Evolutionary conservation across 139 green algal genomes (phyloP).

Genomic region (Micractinium conductrix): DNA sequence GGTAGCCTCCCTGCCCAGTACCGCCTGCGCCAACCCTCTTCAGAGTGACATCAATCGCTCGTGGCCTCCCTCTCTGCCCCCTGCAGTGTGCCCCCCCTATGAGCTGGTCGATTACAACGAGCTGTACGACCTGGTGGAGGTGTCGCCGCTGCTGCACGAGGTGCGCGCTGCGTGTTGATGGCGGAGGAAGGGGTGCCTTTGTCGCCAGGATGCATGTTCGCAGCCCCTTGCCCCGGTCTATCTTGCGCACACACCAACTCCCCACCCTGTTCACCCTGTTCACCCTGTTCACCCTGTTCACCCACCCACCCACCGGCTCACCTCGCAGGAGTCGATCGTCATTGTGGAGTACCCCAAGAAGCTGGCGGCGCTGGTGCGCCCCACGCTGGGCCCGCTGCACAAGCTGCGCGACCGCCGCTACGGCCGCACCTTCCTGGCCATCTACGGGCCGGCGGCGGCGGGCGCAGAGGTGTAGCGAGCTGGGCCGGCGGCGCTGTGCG

Average conservation of each 20-base stretch:
- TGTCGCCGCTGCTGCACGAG: conserved; percentile 73
- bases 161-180: too few species aligned
- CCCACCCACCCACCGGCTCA: too few species aligned
- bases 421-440: conserved; percentile 81
- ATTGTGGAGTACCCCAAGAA: conserved; percentile 90
- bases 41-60: too few species aligned
- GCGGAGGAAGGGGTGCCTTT: too few species aligned
- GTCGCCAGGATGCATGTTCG: too few species aligned
- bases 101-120: conserved; percentile 88
- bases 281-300: too few species aligned
- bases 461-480: too few species aligned
- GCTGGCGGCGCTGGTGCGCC: conserved; percentile 58
- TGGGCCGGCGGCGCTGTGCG: too few species aligned
- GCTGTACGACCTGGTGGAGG: conserved; percentile 81
- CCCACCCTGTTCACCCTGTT: too few species aligned
- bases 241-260: too few species aligned
- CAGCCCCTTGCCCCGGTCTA: too few species aligned
- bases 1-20: not conserved
- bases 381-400: conserved; percentile 58
- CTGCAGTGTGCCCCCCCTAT: conserved; percentile 88
- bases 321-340: conserved; percentile 55
- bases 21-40: not conserved
- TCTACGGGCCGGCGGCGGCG: conserved; percentile 67
- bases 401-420: conserved; percentile 86
- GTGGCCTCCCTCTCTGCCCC: not conserved